Percentiles rank a stretch among this genome's conserved stretches.
These are phyloP conservation scores for Penicillium samsonianum DNA, from an alignment of 495 filamentous ascomycete species.

Conservation along the genomic window DNA sequence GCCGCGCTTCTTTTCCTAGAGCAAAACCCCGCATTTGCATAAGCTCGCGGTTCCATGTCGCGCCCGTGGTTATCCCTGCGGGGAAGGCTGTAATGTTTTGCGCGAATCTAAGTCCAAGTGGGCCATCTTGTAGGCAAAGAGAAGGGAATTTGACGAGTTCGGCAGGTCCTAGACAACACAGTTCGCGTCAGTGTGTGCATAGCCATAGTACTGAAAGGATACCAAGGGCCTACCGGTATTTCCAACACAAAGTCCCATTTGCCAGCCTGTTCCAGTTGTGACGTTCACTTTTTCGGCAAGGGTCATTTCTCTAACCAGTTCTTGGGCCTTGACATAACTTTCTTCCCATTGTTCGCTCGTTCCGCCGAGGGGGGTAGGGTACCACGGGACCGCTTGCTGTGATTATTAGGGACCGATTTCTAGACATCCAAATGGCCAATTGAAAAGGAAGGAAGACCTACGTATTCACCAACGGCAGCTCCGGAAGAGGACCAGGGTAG, in stretches of 20 bases:
- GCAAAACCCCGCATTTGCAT: constrained; percentile 71
- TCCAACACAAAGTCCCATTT: constrained; percentile 86
- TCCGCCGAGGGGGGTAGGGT: constrained; percentile 82
- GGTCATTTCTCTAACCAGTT: constrained; percentile 78
- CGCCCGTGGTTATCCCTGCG: constrained; percentile 80
- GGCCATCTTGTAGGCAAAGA: constrained; percentile 89
- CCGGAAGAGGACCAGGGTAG: constrained; percentile 11
- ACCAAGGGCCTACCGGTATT: constrained; percentile 61
- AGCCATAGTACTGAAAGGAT: not conserved
- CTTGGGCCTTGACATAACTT: constrained; percentile 78
- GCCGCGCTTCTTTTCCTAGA: constrained; percentile 67
- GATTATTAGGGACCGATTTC: constrained; percentile 8
- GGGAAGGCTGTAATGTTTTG: constrained; percentile 79
- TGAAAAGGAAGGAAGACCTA: constrained; percentile 12
- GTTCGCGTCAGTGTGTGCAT: not conserved
- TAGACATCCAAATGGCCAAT: not conserved
- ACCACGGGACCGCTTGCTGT: constrained; percentile 69
- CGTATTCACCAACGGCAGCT: constrained; percentile 17
- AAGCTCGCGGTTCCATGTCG: constrained; percentile 83
- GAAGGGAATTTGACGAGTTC: constrained; percentile 74
- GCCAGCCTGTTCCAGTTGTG: constrained; percentile 90
- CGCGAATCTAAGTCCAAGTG: constrained; percentile 74
- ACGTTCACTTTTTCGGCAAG: constrained; percentile 92
- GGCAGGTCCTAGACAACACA: constrained; percentile 53
- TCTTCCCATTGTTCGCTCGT: constrained; percentile 69